Percentiles rank a stretch among this genome's conserved stretches.
phyloP scores from a whole-genome alignment of 805 yeast genomes.

The Barnettozyma wickerhamii region DNA sequence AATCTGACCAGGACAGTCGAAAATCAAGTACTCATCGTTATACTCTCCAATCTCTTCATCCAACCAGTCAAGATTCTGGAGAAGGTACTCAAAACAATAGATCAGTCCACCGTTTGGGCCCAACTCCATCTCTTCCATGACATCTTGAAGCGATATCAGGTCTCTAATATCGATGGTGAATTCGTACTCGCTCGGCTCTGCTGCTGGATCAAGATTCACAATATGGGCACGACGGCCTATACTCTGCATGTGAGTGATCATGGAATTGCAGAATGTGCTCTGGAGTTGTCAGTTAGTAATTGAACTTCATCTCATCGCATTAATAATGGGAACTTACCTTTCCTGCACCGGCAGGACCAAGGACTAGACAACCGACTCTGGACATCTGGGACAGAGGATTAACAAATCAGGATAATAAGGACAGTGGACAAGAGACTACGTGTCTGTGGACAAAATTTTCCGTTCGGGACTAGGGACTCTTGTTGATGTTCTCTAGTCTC shows the following conservation, averaged over 20 bases:
- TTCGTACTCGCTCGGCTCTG: slow-evolving; percentile 87
- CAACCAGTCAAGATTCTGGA: slow-evolving; percentile 92
- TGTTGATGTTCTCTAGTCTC: no score
- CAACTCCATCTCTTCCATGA: slow-evolving; percentile 87
- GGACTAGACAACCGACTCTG: slow-evolving; percentile 85
- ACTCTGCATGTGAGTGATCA: slow-evolving; percentile 83
- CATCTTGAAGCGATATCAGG: slow-evolving; percentile 85
- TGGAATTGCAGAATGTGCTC: slow-evolving; percentile 86
- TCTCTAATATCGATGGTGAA: slow-evolving; percentile 92
- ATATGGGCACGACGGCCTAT: slow-evolving; percentile 92
- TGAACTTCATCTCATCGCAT: neutral
- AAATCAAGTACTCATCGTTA: slow-evolving; percentile 88
- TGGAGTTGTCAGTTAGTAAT: slow-evolving; percentile 3
- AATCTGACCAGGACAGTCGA: slow-evolving; percentile 97
- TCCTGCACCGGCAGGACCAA: slow-evolving; percentile 99
- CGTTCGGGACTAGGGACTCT: neutral
- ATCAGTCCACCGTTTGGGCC: slow-evolving; percentile 96
- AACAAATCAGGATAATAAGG: no score
- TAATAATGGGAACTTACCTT: slow-evolving; percentile 35
- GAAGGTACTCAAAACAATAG: slow-evolving; percentile 87
- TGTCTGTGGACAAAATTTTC: neutral
- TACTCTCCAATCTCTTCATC: slow-evolving; percentile 96
- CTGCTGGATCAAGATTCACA: slow-evolving; percentile 95
- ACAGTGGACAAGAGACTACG: neutral
- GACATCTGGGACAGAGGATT: slow-evolving; percentile 72